Conservation (phyloP, 805 yeast genomes). For the Candida stauntonica region DNA sequence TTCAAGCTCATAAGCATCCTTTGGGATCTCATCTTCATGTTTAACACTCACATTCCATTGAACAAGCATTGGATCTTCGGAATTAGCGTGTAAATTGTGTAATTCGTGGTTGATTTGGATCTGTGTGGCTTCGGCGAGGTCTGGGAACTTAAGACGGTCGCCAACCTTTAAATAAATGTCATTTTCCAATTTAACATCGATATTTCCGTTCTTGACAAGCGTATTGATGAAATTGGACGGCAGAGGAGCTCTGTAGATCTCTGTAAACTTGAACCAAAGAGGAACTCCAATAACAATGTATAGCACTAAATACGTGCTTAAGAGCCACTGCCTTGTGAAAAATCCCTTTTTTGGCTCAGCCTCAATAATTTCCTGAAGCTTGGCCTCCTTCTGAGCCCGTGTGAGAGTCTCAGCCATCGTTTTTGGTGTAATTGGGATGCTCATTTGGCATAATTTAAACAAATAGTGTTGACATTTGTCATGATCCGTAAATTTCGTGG, state of each 20-base stretch:
- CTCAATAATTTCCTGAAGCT: conserved; percentile 9
- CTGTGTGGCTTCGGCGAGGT: conserved; percentile 53
- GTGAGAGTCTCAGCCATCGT: neutral
- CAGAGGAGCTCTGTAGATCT: conserved; percentile 37
- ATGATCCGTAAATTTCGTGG: too few species aligned
- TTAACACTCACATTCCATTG: conserved; percentile 32
- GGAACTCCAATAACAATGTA: conserved; percentile 37
- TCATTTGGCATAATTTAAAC: too few species aligned
- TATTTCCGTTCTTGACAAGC: conserved; percentile 34
- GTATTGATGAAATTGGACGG: conserved; percentile 34
- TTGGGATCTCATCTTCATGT: conserved; percentile 17
- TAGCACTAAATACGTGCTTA: conserved; percentile 20
- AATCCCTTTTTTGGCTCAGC: conserved; percentile 21
- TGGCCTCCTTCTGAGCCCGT: conserved; percentile 1
- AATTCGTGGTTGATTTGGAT: conserved; percentile 42
- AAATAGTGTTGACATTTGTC: too few species aligned
- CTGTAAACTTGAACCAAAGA: conserved; percentile 38
- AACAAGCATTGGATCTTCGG: conserved; percentile 25
- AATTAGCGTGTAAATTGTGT: conserved; percentile 15
- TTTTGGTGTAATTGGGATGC: too few species aligned
- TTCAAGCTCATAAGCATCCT: conserved; percentile 32
- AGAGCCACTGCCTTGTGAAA: conserved; percentile 22
- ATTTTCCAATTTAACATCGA: conserved; percentile 39
- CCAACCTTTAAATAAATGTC: conserved; percentile 38
- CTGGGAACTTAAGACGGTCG: conserved; percentile 57